Evolutionary conservation across 495 filamentous ascomycete genomes (phyloP), one percentile per base, ranked within the genome.

Genomic region (Xylaria scruposa): DNA sequence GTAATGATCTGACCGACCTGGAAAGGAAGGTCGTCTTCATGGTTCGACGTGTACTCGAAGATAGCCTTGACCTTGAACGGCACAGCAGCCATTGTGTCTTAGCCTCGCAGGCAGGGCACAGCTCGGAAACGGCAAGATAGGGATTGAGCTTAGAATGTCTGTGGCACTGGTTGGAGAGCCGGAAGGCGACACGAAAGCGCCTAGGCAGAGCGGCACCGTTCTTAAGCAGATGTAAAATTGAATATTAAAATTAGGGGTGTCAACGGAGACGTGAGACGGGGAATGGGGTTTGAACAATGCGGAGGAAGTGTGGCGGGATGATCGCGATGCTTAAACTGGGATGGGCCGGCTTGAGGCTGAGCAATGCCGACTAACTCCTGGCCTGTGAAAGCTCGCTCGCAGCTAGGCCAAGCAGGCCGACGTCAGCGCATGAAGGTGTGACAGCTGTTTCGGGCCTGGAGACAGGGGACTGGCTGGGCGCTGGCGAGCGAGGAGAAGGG

Each of bases 21-120:
- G 79, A 99, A 99, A 76, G 88, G 90, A 67, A 99, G 92, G 83
- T 99, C 96, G 82, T 98, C 96, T 74, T 97, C 94, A 81, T 99
- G 94, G 72, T 84, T 85, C 72, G 97, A 98, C 76, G 84, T 83
- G 82, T 98, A 99, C 78, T 98, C 94, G 84, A 91, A 98, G 76
- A 98, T 82, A 71, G 95, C 93, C 87, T 93, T 96, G 83, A 98
- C 96, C 81, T 92, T 97, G 84, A 98, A 98, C 68, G 92, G 91
- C 74, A 89, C 88, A 74, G 81, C 84, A 79, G 92, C 86, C 93
- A 96, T 97, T 79, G 84, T 88, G 83, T 65, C 51, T 73, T 58
- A 63, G 72, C 70, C 68, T 78, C 62, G 73, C 61, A 72, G 62
- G 62, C 68, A 73, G 69, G 26, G 60, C 38, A 29, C 65, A 67